phyloP scores from a whole-genome alignment of 805 yeast species.

The Candida morakotiae region DNA sequence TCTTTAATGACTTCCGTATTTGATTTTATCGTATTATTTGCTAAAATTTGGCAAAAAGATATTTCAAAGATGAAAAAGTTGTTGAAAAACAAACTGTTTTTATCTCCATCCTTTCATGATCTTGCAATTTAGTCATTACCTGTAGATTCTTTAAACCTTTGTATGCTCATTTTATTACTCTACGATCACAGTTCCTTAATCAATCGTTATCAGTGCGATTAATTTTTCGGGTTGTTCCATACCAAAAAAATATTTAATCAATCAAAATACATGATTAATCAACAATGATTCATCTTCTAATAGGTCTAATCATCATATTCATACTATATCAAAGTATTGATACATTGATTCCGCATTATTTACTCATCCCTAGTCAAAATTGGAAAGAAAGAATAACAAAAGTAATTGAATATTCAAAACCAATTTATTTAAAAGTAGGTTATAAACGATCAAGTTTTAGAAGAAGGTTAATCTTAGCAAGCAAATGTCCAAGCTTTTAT shows the following conservation, averaged over 20 bases:
- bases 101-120: no score
- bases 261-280: not conserved
- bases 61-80: no score
- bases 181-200: no score
- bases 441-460: conserved; percentile 35
- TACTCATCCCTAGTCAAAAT: conserved; percentile 30
- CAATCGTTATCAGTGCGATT: no score
- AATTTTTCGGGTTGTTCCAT: not conserved
- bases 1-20: no score
- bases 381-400: conserved; percentile 33
- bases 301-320: conserved; percentile 8
- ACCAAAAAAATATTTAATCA: not conserved
- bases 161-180: no score
- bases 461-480: conserved; percentile 34
- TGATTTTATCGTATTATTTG: no score
- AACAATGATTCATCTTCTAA: conserved; percentile 4
- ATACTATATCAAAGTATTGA: conserved; percentile 17
- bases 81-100: no score
- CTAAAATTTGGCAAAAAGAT: no score
- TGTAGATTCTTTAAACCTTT: no score
- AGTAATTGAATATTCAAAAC: conserved; percentile 29
- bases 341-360: conserved; percentile 27
- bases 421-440: conserved; percentile 34
- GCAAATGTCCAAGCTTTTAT: conserved; percentile 33
- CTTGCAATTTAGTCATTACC: no score